Base-by-base conservation (phyloP, 2,329 filamentous ascomycete species). In the Diaporthe ilicicola region DNA sequence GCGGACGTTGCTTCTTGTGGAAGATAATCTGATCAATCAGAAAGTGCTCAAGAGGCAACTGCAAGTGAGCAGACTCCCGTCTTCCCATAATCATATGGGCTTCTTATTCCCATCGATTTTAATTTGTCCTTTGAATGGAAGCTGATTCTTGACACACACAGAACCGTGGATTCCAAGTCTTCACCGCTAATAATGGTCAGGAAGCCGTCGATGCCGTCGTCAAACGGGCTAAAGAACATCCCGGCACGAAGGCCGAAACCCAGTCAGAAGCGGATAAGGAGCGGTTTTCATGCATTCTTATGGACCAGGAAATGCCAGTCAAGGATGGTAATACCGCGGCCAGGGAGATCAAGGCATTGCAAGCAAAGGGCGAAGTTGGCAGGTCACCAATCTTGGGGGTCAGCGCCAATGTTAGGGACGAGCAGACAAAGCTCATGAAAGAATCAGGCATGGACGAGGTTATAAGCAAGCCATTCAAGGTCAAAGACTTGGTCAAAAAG, bases 301-400 rank as follows among this genome's bases (percentile, higher is more conserved):
- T 68, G 66, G 66, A 68, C 32, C 66, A 68, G 44, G 66, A 68
- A 29, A 68, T 68, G 66, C 66, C 66, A 13, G 15, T 68, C 24
- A 68, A 59, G 46, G 66, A 68, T 12, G 66, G 66, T 3, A 68
- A 68, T 34, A 68, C 66, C 0, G 66, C 66, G 2, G 66, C 66
- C 0, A 29, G 66, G 22, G 66, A 68, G 27, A 68, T 68, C 22
- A 68, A 42, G 29, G 53, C 37, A 5, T 22, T 68, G 2, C 66
- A 68, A 9, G 1, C 19, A 29, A 68, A n/a, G 15, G 53, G 42
- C 22, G 32, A 59, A 44, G 66, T 50, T 12, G 66, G 66, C 29
- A 68, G 42, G 44, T 59, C 66, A 5, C 66, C 66, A 1, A 59
- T 68, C 22, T 1, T 68, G 53, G 66, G 66, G 1, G 66, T 68